Evolutionary conservation across 1,139 yeast species (phyloP).

Genomic region (Zygoascus sp.): DNA sequence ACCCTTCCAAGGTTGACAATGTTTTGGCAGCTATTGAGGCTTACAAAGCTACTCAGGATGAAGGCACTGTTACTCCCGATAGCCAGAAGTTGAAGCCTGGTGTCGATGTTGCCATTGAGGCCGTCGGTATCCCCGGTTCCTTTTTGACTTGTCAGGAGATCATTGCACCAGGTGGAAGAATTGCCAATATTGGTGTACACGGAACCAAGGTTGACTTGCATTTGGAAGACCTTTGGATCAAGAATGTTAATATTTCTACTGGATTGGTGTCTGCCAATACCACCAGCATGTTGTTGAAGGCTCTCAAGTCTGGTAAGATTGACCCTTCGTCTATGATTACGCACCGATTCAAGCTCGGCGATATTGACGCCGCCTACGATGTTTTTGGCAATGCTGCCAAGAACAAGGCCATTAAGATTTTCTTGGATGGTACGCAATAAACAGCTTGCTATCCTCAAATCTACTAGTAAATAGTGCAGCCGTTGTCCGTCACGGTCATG

Average conservation of each 20-base stretch:
- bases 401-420: slow-evolving; percentile 43
- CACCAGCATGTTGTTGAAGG: slow-evolving; percentile 35
- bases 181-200: slow-evolving; percentile 48
- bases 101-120: slow-evolving; percentile 49
- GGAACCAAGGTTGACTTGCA: slow-evolving; percentile 42
- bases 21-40: slow-evolving; percentile 31
- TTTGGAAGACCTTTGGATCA: slow-evolving; percentile 44
- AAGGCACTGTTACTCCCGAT: slow-evolving; percentile 16
- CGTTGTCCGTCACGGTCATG: no score
- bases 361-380: slow-evolving; percentile 59
- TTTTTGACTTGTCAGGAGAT: slow-evolving; percentile 44
- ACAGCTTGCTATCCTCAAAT: not conserved
- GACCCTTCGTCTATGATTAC: slow-evolving; percentile 51
- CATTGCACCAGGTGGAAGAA: slow-evolving; percentile 45
- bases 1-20: slow-evolving; percentile 35
- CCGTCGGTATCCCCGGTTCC: slow-evolving; percentile 46
- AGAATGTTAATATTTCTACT: slow-evolving; percentile 42
- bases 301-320: slow-evolving; percentile 34
- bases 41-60: slow-evolving; percentile 25
- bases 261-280: slow-evolving; percentile 45
- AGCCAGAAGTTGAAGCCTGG: slow-evolving; percentile 34
- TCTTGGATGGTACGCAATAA: slow-evolving; percentile 11
- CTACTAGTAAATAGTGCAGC: not conserved
- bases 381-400: slow-evolving; percentile 45
- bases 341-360: slow-evolving; percentile 54